Evolutionary conservation across 441 rosid species (phyloP).

Genomic region (Erysimum pusillum): DNA sequence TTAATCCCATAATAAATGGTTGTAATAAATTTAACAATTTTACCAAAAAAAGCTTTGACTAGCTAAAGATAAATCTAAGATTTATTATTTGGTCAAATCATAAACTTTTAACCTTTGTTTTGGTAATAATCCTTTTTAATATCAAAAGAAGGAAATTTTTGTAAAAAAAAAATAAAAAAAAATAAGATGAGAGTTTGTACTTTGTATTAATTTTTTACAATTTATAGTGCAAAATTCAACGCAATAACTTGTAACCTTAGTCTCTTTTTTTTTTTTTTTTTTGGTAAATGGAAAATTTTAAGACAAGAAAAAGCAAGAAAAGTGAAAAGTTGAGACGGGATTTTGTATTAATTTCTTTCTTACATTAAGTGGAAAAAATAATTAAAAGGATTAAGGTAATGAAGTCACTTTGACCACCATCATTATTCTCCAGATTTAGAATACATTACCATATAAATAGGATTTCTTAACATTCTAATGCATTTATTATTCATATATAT

Average conservation of each 20-base stretch:
- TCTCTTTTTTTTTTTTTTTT: too few species aligned
- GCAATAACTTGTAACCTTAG: too few species aligned
- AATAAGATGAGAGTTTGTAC: too few species aligned
- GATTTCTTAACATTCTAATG: background rate
- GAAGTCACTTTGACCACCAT: too few species aligned
- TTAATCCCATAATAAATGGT: background rate
- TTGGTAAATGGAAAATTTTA: background rate
- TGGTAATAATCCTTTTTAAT: background rate
- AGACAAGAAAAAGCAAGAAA: background rate
- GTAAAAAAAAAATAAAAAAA: background rate
- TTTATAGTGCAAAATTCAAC: too few species aligned
- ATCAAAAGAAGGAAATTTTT: background rate
- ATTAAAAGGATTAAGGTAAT: too few species aligned
- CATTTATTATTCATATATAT: background rate
- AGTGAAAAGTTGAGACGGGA: too few species aligned
- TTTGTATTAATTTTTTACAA: too few species aligned
- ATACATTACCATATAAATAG: background rate
- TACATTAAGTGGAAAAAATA: too few species aligned
- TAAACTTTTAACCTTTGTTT: background rate
- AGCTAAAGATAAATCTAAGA: background rate
- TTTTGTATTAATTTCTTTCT: too few species aligned
- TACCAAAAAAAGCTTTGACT: background rate
- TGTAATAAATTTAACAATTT: background rate
- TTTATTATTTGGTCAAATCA: background rate
- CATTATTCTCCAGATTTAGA: too few species aligned